A percentile compares a stretch with the other conserved stretches of the same genome.
These are phyloP conservation scores for Jaminaea rosea DNA, from an alignment of 1,284 basidiomycete genomes.

Conservation along the genomic window DNA sequence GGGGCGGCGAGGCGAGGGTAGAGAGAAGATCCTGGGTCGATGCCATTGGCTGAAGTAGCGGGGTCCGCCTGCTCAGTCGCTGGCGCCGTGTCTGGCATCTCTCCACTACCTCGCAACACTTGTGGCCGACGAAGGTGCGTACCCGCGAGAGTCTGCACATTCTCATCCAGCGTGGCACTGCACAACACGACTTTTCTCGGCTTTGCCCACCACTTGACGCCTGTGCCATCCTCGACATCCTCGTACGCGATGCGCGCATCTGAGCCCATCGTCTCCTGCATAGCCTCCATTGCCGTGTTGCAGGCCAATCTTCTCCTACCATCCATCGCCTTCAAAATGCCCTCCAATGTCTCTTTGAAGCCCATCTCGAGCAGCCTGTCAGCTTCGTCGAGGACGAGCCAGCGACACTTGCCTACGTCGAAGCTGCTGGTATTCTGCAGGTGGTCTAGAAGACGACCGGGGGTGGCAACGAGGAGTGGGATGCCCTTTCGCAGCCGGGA, in stretches of 20 bases:
- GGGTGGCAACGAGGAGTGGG: slow-evolving; percentile 63
- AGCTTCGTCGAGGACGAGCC: slow-evolving; percentile 94
- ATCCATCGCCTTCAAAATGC: slow-evolving; percentile 59
- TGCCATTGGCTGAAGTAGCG: neutral
- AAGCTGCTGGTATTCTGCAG: slow-evolving; percentile 76
- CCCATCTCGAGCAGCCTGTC: slow-evolving; percentile 69
- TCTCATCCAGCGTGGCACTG: slow-evolving; percentile 90
- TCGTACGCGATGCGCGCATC: slow-evolving; percentile 1
- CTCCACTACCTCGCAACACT: slow-evolving; percentile 47
- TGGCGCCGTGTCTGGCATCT: slow-evolving; percentile 9
- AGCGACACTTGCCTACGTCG: slow-evolving; percentile 83
- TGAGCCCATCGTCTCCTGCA: slow-evolving; percentile 44
- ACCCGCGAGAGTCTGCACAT: slow-evolving; percentile 85
- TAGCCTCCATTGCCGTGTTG: slow-evolving; percentile 56
- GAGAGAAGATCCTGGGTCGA: too few relatives aligned
- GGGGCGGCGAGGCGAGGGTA: slow-evolving; percentile 56
- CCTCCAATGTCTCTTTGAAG: slow-evolving; percentile 53
- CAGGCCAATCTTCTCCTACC: slow-evolving; percentile 31
- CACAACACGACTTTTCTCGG: slow-evolving; percentile 76
- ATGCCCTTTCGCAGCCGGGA: slow-evolving; percentile 63
- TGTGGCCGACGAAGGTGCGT: slow-evolving; percentile 58
- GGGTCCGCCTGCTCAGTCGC: slow-evolving; percentile 2
- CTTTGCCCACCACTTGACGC: slow-evolving; percentile 49
- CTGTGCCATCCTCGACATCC: slow-evolving; percentile 10
- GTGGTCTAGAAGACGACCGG: slow-evolving; percentile 65